These are phyloP conservation scores for Hypoxylon sp. DNA, from an alignment of 2,329 filamentous ascomycete genomes.

Conservation along the genomic window DNA sequence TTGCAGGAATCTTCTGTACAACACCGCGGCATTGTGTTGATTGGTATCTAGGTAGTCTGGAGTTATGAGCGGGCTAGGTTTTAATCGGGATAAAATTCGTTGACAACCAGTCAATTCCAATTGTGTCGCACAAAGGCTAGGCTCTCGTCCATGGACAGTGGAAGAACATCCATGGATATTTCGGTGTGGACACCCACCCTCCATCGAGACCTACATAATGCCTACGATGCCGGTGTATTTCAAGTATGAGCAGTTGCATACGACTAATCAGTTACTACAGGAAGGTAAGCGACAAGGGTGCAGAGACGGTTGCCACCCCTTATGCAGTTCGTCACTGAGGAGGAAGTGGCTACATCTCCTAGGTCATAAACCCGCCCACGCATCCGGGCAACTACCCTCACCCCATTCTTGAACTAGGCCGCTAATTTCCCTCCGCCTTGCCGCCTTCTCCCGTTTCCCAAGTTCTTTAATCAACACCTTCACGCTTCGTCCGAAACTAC, in stretches of 20 bases:
- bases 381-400: background rate
- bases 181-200: background rate
- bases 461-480: background rate
- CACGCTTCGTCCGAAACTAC: background rate
- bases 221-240: background rate
- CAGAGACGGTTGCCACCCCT: background rate
- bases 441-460: background rate
- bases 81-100: conserved; percentile 27
- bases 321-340: background rate
- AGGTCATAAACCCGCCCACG: background rate
- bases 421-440: background rate
- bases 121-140: background rate
- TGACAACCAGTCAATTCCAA: conserved; percentile 31
- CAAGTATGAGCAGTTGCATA: background rate
- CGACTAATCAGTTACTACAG: background rate
- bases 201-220: background rate
- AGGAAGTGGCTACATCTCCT: background rate
- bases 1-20: conserved; percentile 35
- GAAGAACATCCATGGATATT: background rate
- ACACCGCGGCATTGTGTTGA: conserved; percentile 35
- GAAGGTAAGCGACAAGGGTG: background rate
- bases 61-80: conserved; percentile 40
- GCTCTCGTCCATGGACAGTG: background rate
- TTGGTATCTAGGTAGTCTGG: conserved; percentile 41
- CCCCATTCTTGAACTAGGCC: background rate